Base-by-base conservation (phyloP, 352 stramenopile species). In the Phytophthora sojae region DNA sequence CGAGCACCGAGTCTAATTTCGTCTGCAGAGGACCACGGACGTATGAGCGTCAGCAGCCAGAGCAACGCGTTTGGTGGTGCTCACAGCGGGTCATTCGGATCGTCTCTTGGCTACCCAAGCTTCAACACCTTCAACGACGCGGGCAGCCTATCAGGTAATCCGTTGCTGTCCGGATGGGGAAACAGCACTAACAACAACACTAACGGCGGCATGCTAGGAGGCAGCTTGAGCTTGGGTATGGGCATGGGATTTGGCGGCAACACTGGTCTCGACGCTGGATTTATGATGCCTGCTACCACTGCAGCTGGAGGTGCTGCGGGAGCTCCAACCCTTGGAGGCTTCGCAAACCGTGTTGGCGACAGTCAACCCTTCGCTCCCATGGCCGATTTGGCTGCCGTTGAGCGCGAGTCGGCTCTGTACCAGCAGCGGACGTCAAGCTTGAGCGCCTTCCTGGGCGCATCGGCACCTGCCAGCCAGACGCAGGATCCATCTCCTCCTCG, bases 381-480 rank as follows among this genome's bases (percentile, higher is more conserved):
- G 84, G 67, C 77, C 30, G 85, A 94, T 54, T 76, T 95, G 77
- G 85, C 76, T 6, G 88, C 86, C 19, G 76, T 95, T 11, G 88
- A 95, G 63, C 83, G 77, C 7, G 85, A 91, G 45, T 90, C 76
- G 25, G 69, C 83, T 32, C 71, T 81, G 57, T 95, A 94, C 66
- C 85, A 91, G 63, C 85, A 91, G 30, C 76, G 84, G 25, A 76
- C 79, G 35, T 95, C 88, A 56, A 95, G 86, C 70, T 74, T 95
- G 63, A 95, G 85, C 35, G 75, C 85, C 2, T 89, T 95, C 52
- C 77, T 95, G 44, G 62, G 59, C 14, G 56, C 70, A 0, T 69
- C 76, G 15, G 74, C 75, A 55, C 60, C 73, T 59, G 67, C 52
- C 35, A 80, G 25, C 21, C 67, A 72, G 44, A 69, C 51, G 55